Base-by-base conservation (phyloP, 148 eudicot genomes). In the Bassia scoparia region DNA sequence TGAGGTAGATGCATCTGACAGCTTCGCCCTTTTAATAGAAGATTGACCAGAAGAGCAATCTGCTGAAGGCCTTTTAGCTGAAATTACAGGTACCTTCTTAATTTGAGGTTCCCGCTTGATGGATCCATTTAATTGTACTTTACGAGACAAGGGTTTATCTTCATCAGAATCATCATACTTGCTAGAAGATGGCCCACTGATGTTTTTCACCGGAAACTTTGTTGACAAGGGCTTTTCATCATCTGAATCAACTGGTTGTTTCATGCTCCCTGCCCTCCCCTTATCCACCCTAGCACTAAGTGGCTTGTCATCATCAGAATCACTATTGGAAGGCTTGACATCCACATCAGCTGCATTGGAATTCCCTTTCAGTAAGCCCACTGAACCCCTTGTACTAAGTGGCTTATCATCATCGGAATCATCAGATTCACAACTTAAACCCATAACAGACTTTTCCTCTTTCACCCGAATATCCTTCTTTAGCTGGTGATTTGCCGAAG, bases 241-340 rank as follows among this genome's bases (percentile, higher is more conserved):
- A 80, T 89, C 97, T 6, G 89, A 89, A 83, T 85, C 94, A 35
- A 76, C 77, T 52, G 71, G 24, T 23, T 49, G 69, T 66, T 75
- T 73, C 54, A 73, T 74, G 41, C 54, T 67, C 64, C 82, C 86
- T 59, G 52, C 82, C 52, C 35, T 68, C 53, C 77, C 87, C 71
- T 65, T 88, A 67, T 76, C 82, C 58, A 89, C 73, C 82, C 91
- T 91, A 66, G 77, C 52, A 67, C 84, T 82, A 61, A 94, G 84
- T 52, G 97, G 98, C 83, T 84, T 88, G 46, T 89, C 88, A 87
- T 91, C 99, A 70, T 89, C 97, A 54, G 98, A 94, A 64, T 84
- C 90, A 79, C 74, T 69, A 49, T 72, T 61, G 7, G 76, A 76
- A 59, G 72, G 74, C 74, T 82, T 86, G 66, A 74, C 86, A 71